A percentile compares a stretch with the other conserved stretches of the same genome.
Evolutionary conservation across 2,329 filamentous ascomycete species (phyloP).

Genomic region (Aspergillus calidoustus): DNA sequence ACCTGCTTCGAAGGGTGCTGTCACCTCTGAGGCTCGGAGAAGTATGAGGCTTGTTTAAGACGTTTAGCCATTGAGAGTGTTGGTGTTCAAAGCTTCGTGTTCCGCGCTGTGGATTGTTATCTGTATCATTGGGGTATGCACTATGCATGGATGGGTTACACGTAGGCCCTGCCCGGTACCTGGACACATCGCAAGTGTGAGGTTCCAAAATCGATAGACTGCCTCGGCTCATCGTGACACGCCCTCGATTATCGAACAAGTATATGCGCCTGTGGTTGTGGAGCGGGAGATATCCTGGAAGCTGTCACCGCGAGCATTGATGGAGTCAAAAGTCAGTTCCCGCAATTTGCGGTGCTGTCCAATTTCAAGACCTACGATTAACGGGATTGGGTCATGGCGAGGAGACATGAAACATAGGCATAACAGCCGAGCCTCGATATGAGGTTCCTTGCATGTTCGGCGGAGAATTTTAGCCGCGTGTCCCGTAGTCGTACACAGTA

Average conservation of each 20-base stretch:
- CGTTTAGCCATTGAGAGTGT: background rate
- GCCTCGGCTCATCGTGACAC: background rate
- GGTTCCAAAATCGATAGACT: background rate
- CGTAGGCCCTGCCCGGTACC: background rate
- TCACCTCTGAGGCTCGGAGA: background rate
- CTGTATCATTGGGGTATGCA: background rate
- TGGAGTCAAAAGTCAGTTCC: background rate
- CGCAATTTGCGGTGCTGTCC: background rate
- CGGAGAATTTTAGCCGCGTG: background rate
- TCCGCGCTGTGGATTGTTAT: background rate
- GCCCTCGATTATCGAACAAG: background rate
- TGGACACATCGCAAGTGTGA: background rate
- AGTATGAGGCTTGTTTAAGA: background rate
- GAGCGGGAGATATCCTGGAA: background rate
- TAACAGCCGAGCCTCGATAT: background rate
- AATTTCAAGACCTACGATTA: background rate
- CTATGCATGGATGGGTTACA: background rate
- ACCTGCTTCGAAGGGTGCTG: background rate
- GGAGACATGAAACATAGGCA: background rate
- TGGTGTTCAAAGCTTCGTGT: background rate
- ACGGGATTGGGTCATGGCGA: background rate
- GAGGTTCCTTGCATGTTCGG: background rate
- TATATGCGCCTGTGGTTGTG: background rate
- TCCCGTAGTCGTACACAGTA: background rate
- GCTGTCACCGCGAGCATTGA: background rate